Evolutionary conservation across 768 basidiomycete species (phyloP), one percentile per base, ranked within the genome.

Genomic region (Russula ochroleuca): DNA sequence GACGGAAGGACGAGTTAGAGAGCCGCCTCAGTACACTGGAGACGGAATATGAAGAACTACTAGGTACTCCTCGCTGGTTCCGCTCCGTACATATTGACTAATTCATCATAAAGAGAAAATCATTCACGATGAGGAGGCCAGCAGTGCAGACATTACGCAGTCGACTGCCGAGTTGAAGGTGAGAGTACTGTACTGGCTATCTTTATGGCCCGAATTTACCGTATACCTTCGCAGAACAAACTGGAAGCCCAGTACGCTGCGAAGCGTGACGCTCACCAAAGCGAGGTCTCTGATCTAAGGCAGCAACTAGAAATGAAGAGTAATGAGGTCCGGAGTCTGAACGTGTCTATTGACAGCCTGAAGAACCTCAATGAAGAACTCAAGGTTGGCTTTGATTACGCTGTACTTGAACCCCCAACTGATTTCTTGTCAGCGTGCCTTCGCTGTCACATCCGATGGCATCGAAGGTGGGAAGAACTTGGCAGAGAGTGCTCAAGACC

Each of bases 311-410:
- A 98, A 69, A 76, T 89, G 70, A 87, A 86, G 72, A 78, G 78
- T 41, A 90, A 86, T 63, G 97, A 99, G 75, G 84, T 93, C 59
- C 86, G 92, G 63, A 85, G 82, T 67, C 78, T 96, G 67, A 90
- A 92, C 70, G 84, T 86, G 51, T 87, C 91, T 7, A 86, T 97
- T 62, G 96, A 98, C 72, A 90, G 88, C 74, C 81, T 97, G 70
- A 95, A 96, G 79, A 88, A 91, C 71, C 90, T 97, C 66, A 98
- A 98, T 71, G 97, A 98, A 73, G 96, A 98, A 73, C 84, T 99
- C 60, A 98, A 99, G 85, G 96, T 97, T 69, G 67, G 78, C 60
- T 23, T 7, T n/a, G n/a, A 67, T 56, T 49, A 38, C 19, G 9
- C 48, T 7, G 25, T 38, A 57, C 37, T 60, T 65, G 61, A 61